Conservation (phyloP, 345 rosid genomes). For the Salix udensis region DNA sequence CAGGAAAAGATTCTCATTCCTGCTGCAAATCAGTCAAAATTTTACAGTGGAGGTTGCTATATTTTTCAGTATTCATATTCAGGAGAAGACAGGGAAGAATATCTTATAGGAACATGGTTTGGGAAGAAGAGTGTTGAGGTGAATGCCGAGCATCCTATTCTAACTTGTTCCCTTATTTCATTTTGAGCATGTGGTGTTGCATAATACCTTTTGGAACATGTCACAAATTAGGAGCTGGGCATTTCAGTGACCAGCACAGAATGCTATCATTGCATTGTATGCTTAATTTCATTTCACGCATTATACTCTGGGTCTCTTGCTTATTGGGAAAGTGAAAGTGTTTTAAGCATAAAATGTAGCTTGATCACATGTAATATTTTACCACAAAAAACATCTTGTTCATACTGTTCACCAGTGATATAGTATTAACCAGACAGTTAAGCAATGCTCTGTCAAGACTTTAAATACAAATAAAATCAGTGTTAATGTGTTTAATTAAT, state of each 20-base stretch:
- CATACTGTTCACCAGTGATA: no score
- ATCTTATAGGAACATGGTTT: constrained; percentile 90
- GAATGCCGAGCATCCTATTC: constrained; percentile 13
- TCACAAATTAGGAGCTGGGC: not conserved
- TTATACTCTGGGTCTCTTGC: no score
- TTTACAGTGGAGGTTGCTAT: constrained; percentile 78
- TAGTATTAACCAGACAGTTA: not conserved
- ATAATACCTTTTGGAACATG: not conserved
- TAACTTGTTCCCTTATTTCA: not conserved
- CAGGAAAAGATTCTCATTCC: constrained; percentile 68
- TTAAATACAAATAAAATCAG: no score
- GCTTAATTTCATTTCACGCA: no score
- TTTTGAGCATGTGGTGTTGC: not conserved
- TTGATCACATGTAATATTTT: no score
- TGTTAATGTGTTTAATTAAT: no score
- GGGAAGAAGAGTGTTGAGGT: constrained; percentile 97
- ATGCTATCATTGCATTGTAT: no score
- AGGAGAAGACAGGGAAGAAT: constrained; percentile 89
- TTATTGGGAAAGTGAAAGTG: not conserved
- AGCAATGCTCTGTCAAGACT: not conserved
- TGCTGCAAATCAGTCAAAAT: constrained; percentile 79
- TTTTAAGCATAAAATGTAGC: no score
- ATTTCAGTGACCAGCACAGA: not conserved
- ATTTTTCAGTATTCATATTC: constrained; percentile 1
- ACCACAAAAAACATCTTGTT: no score